A percentile compares a stretch with the other conserved stretches of the same genome.
phyloP scores from a whole-genome alignment of 2,329 filamentous ascomycete genomes.

The Exophiala viscosa region DNA sequence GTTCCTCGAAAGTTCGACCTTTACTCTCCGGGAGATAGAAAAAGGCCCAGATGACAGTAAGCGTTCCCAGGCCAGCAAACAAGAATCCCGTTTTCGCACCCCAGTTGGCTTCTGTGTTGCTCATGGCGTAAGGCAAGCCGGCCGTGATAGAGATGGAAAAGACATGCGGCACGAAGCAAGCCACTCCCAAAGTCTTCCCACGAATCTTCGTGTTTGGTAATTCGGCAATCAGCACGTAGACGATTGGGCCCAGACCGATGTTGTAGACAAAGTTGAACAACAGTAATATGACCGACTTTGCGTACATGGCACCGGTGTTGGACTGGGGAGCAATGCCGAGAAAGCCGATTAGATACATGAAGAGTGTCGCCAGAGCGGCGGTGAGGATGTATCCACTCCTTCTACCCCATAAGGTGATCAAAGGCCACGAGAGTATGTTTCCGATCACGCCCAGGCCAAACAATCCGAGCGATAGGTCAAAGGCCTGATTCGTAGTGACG shows the following conservation, averaged over 20 bases:
- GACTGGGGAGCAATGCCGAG: not conserved
- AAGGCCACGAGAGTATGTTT: constrained; percentile 42
- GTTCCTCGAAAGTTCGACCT: constrained; percentile 10
- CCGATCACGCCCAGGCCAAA: constrained; percentile 57
- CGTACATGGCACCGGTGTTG: not conserved
- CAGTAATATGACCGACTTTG: not conserved
- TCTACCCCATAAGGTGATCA: not conserved
- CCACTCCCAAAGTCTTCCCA: not conserved
- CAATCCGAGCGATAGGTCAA: constrained; percentile 51
- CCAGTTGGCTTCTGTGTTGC: constrained; percentile 31
- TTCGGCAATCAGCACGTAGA: not conserved
- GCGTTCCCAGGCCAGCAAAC: constrained; percentile 30
- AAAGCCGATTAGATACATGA: constrained; percentile 1
- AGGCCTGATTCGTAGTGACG: constrained; percentile 31
- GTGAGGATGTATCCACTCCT: not conserved
- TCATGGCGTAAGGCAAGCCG: constrained; percentile 31
- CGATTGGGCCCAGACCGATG: not conserved
- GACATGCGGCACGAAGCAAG: not conserved
- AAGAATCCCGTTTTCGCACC: constrained; percentile 33
- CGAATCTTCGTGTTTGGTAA: not conserved
- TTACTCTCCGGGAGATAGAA: constrained; percentile 27
- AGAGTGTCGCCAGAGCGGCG: not conserved
- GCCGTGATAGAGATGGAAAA: constrained; percentile 44
- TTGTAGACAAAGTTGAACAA: constrained; percentile 2
- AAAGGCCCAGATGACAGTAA: constrained; percentile 30